Base-by-base conservation (phyloP, 1,284 basidiomycete species). In the Rhodofomes roseus region DNA sequence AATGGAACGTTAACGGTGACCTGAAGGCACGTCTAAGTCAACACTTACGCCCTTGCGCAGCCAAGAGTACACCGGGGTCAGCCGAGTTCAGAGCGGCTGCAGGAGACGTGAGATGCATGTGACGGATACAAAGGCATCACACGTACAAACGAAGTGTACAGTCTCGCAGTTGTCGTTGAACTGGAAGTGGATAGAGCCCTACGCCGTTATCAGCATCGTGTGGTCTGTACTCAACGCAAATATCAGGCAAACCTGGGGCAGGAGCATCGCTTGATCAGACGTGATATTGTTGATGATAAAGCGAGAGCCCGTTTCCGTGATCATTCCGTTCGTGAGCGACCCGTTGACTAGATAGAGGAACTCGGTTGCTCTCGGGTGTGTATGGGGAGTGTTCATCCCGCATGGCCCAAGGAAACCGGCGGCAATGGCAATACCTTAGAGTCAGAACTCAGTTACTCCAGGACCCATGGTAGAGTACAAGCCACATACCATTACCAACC, bases 351-450 rank as follows among this genome's bases (percentile, higher is more conserved):
- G 59, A 60, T 72, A 70, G 57, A 75, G 67, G 56, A 77, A 71
- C 66, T 76, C 75, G 16, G 74, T 71, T 1, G 73, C 74, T 20
- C 74, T 73, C 4, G 74, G 74, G 58, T 77, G 74, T 22, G 67
- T 72, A 66, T 77, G 75, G 6, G 75, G 74, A 1, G 72, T 74
- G 71, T 76, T 75, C 70, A 75, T 70, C 9, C 70, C 72, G 57
- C 75, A 77, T 12, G 74, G 68, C 7, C 68, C 68, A 29, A 72
- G 57, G 57, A 65, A 62, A 2, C 70, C 70, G 37, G 70, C 61
- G 18, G 67, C 66, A 63, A 72, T 66, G 1, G 71, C 66, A 34
- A 71, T 60, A 27, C 65, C 68, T 64, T 39, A 23, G 36, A 48
- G n/a, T n/a, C n/a, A n/a, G n/a, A n/a, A 52, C 20, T 18, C 8